A percentile compares a stretch with the other conserved stretches of the same genome.
phyloP scores from a whole-genome alignment of 2,329 filamentous ascomycete species.

The Talaromyces sp. region DNA sequence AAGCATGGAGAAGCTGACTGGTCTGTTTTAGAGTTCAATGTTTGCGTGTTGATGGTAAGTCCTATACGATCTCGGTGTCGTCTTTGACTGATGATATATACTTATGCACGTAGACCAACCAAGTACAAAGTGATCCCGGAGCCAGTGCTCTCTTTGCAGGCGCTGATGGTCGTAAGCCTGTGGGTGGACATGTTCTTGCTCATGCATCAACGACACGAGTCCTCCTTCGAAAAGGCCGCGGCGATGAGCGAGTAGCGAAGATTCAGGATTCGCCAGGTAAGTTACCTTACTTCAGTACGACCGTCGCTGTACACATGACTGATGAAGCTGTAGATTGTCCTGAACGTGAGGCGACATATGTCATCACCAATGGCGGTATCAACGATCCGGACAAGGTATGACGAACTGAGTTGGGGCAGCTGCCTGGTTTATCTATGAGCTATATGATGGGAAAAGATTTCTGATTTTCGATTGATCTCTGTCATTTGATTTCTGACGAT shows the following conservation, averaged over 20 bases:
- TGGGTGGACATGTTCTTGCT: slow-evolving; percentile 63
- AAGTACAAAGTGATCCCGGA: slow-evolving; percentile 66
- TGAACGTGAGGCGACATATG: slow-evolving; percentile 63
- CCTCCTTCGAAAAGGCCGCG: slow-evolving; percentile 62
- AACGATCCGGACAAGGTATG: slow-evolving; percentile 60
- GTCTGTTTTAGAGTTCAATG: slow-evolving; percentile 56
- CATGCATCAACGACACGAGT: slow-evolving; percentile 64
- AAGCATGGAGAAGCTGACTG: slow-evolving; percentile 4
- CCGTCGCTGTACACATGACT: not conserved
- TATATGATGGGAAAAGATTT: not conserved
- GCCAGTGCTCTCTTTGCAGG: slow-evolving; percentile 63
- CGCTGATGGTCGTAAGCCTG: slow-evolving; percentile 63
- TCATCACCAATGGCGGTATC: slow-evolving; percentile 65
- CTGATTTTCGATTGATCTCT: not conserved
- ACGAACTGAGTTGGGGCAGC: not conserved
- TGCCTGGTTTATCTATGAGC: not conserved
- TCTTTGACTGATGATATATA: not conserved
- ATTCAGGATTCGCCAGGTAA: slow-evolving; percentile 62
- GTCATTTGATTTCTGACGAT: not conserved
- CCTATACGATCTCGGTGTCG: not conserved
- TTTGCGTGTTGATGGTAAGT: slow-evolving; percentile 57
- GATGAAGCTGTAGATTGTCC: slow-evolving; percentile 53
- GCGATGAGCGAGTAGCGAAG: slow-evolving; percentile 66
- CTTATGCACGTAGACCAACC: slow-evolving; percentile 52
- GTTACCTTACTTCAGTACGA: slow-evolving; percentile 10